These are phyloP conservation scores for Cyberlindnera veronae DNA, from an alignment of 805 yeast genomes.

Conservation along the genomic window DNA sequence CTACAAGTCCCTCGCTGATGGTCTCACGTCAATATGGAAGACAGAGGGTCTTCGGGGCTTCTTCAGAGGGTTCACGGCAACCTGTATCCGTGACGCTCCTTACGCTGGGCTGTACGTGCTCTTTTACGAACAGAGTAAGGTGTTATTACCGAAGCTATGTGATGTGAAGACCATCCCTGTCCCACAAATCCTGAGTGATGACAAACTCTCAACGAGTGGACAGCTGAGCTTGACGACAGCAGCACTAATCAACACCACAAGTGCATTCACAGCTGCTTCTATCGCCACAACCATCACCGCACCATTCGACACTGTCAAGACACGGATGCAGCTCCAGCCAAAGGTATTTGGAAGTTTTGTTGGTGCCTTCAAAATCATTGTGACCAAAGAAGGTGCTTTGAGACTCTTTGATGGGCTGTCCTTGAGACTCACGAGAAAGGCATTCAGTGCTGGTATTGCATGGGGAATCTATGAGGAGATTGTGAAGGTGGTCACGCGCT, in stretches of 20 bases:
- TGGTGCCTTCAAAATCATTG: slow-evolving; percentile 37
- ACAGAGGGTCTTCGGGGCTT: slow-evolving; percentile 63
- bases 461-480: slow-evolving; percentile 97
- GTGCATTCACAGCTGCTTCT: slow-evolving; percentile 80
- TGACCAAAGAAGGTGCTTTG: slow-evolving; percentile 43
- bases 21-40: slow-evolving; percentile 51
- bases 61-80: slow-evolving; percentile 84
- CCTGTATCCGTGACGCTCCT: slow-evolving; percentile 89
- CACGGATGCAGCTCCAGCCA: slow-evolving; percentile 79
- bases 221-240: slow-evolving; percentile 36
- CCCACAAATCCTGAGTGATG: slow-evolving; percentile 12
- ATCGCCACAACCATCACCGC: slow-evolving; percentile 84
- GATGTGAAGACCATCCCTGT: background rate
- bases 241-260: slow-evolving; percentile 59
- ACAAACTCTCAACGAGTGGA: background rate
- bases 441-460: slow-evolving; percentile 88
- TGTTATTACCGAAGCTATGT: slow-evolving; percentile 40
- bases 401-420: slow-evolving; percentile 81
- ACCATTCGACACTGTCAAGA: slow-evolving; percentile 92
- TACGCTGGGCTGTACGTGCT: slow-evolving; percentile 91
- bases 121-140: slow-evolving; percentile 75
- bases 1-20: slow-evolving; percentile 61
- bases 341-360: slow-evolving; percentile 38
- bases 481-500: slow-evolving; percentile 34
- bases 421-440: slow-evolving; percentile 79